Evolutionary conservation across 2,329 filamentous ascomycete genomes (phyloP), one percentile per base, ranked within the genome.

Genomic region (Cladosporium oxysporum): DNA sequence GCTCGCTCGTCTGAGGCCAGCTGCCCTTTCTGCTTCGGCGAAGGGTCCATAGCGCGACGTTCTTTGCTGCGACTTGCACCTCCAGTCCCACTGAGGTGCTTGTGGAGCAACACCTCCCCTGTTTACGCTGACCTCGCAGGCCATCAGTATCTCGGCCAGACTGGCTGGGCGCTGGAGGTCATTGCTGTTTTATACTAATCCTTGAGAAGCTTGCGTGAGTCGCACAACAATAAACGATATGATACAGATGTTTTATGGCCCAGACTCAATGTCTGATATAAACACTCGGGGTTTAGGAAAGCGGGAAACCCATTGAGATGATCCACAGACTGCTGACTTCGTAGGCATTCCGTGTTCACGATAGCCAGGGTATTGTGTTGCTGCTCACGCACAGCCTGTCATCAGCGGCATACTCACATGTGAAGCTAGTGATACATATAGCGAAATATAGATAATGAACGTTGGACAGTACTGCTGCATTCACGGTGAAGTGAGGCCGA

Each of bases 91-190:
- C 14, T 52, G 3, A 4, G 11, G 21, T 44, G n/a, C 18, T 44
- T 44, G 37, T 44, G 37, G 12, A n/a, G 29, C 21, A 58, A 58
- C 8, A 1, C n/a, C 53, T 52, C 53, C 53, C 53, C 53, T 23
- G 21, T 26, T 16, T 58, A 21, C 53, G 53, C 31, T 58, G 14
- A 58, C 53, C 31, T 33, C 33, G 28, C 21, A 33, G 52, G 12
- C 58, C 58, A 60, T 60, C 58, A 60, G 58, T 49, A 21, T 29
- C 29, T 23, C n/a, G 28, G 58, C 58, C 37, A n/a, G 16, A 31
- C 12, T 31, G 37, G 58, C 58, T 31, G 28, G 58, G 29, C 16
- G 21, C 58, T 60, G 58, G 58, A 60, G 58, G 58, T 37, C 58
- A 14, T 47, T 60, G 28, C 26, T 23, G 28, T 16, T 23, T 10